Evolutionary conservation across 176 grass and related monocot genomes (phyloP).

Genomic region (Olyra latifolia): DNA sequence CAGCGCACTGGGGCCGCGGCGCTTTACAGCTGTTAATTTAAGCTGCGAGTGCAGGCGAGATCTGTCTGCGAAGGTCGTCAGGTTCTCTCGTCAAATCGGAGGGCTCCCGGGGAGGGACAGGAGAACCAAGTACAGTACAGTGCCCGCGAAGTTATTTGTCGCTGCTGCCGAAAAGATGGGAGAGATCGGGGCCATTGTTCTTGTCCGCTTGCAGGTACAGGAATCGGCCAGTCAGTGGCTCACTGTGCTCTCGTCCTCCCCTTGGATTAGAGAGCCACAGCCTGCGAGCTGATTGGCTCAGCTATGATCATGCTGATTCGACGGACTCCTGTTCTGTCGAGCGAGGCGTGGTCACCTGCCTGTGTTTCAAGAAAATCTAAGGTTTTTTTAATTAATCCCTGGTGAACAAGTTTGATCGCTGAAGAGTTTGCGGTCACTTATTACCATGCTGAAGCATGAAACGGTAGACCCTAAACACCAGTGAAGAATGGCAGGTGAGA

Average conservation of each 20-base stretch:
- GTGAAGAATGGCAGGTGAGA: neutral
- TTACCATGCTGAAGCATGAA: too few species aligned
- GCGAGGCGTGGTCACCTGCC: neutral
- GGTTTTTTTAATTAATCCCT: neutral
- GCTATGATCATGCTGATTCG: neutral
- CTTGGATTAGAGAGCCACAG: neutral
- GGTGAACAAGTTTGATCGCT: neutral
- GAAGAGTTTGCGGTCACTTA: neutral
- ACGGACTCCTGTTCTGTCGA: neutral
- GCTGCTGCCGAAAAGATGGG: constrained; percentile 1
- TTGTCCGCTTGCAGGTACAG: constrained; percentile 22
- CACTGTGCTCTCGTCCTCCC: neutral
- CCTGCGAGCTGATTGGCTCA: neutral
- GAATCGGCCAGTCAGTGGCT: neutral
- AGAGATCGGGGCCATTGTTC: neutral
- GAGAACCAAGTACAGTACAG: neutral
- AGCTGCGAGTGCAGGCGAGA: neutral
- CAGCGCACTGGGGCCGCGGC: neutral
- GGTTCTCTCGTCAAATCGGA: neutral
- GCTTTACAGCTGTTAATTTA: constrained; percentile 31
- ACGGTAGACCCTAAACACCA: neutral
- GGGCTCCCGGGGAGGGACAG: neutral
- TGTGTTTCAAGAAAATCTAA: neutral
- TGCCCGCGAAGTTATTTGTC: neutral
- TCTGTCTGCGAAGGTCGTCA: neutral